Evolutionary conservation across 192 early-diverging fungal genomes (phyloP).

Genomic region (Funneliformis mosseae): DNA sequence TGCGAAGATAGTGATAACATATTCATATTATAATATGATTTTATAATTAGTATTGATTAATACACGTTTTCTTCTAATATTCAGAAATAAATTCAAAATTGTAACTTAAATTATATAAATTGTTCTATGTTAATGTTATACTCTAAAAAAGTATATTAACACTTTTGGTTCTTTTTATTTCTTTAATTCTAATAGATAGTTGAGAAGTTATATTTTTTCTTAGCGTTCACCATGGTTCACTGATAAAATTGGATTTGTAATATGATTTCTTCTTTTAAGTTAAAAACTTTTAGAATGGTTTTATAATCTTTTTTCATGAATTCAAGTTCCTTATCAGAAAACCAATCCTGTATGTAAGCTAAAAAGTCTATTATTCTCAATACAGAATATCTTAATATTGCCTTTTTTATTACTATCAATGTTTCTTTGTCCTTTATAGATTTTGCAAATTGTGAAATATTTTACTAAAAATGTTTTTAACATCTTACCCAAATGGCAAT

Average conservation of each 20-base stretch:
- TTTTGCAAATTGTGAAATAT: constrained; percentile 18
- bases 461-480: constrained; percentile 22
- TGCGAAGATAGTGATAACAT: neutral
- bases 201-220: no score
- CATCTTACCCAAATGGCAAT: constrained; percentile 17
- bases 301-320: constrained; percentile 19
- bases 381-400: constrained; percentile 15
- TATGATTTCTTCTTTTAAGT: constrained; percentile 8
- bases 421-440: constrained; percentile 21
- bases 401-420: neutral
- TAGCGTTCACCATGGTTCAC: no score
- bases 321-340: neutral
- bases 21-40: no score
- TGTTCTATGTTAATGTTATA: no score
- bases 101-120: no score
- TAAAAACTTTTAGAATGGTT: constrained; percentile 17
- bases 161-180: no score
- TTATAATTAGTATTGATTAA: no score
- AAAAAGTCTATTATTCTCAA: constrained; percentile 29
- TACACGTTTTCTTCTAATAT: no score
- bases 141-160: no score
- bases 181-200: no score
- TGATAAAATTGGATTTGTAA: no score
- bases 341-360: constrained; percentile 20
- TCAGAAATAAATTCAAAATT: no score